These are phyloP conservation scores for Inga laurina DNA, from an alignment of 306 rosid genomes.

Conservation along the genomic window DNA sequence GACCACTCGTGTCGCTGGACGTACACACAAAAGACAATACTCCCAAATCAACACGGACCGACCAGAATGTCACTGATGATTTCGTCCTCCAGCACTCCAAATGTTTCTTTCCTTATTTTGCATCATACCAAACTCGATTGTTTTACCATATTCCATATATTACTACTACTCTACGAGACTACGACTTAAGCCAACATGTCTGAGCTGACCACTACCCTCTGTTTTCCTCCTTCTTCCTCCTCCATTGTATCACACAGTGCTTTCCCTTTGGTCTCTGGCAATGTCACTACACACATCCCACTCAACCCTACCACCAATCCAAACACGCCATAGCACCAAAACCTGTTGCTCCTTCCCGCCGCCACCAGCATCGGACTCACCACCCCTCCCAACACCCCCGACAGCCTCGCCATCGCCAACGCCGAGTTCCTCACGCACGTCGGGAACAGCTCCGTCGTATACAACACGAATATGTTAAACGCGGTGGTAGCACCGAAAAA, in stretches of 20 bases:
- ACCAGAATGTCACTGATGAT: too few species aligned
- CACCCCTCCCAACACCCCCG: slow-evolving; percentile 69
- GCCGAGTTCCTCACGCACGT: slow-evolving; percentile 73
- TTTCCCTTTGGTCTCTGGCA: slow-evolving; percentile 69
- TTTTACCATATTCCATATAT: too few species aligned
- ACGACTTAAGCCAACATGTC: too few species aligned
- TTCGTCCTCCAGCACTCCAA: too few species aligned
- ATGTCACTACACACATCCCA: slow-evolving; percentile 48
- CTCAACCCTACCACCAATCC: slow-evolving; percentile 51
- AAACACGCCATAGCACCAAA: slow-evolving; percentile 59
- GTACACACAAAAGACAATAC: too few species aligned
- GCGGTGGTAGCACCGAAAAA: slow-evolving; percentile 62
- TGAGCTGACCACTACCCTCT: too few species aligned
- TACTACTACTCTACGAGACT: too few species aligned
- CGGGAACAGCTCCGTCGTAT: slow-evolving; percentile 60
- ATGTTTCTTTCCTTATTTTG: too few species aligned
- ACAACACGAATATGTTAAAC: slow-evolving; percentile 45
- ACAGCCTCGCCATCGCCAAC: slow-evolving; percentile 63
- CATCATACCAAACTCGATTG: too few species aligned
- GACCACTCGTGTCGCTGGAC: too few species aligned
- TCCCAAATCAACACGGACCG: too few species aligned
- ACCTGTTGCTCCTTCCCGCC: slow-evolving; percentile 41
- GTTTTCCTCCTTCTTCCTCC: slow-evolving; percentile 46
- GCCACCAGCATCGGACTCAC: slow-evolving; percentile 58
- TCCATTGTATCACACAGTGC: slow-evolving; percentile 62